Base-by-base conservation (phyloP, 306 rosid species). In the Glycine latifolia region DNA sequence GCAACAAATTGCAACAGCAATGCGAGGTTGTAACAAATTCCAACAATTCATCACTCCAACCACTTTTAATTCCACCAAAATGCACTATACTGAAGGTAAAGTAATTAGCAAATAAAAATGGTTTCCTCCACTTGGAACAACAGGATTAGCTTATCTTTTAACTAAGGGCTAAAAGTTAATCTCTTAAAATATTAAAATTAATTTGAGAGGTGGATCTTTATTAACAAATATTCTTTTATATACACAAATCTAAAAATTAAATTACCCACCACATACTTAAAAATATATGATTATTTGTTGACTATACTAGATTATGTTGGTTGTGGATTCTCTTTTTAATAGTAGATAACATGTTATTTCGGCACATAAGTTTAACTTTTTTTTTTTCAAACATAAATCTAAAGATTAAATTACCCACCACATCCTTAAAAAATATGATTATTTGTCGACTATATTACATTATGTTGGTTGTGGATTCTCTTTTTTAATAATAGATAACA, bases 31-130 rank as follows among this genome's bases (percentile, higher is more conserved):
- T 15, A 6, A 15, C 26, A 15, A n/a, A 55, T 55, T 55, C 31
- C 61, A 55, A 15, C 61, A n/a, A 55, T 15, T 58, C 35, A 17
- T 58, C 63, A 58, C 63, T 58, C 31, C 35, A 58, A 58, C 63
- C 35, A 58, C 63, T 58, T 17, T 58, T 58, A 58, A 16, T 58
- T 58, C 63, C 63, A 58, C 63, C 35, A 58, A 55, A 55, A 5
- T 55, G 10, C 10, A 55, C 61, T 55, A 6, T 2, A 5, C 61
- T 15, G 4, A 54, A 55, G 61, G 10, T 15, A 55, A 55, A 55
- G 61, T 55, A 55, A 54, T 55, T 15, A 55, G 61, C 61, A n/a
- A 58, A 58, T 16, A 39, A 7, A 15, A 56, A 58, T 58, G 63
- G 16, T 15, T 17, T 58, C 35, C 10, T 58, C 0, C 4, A 58